Evolutionary conservation across 768 basidiomycete species (phyloP).

Genomic region (Rhizopogon sp.): DNA sequence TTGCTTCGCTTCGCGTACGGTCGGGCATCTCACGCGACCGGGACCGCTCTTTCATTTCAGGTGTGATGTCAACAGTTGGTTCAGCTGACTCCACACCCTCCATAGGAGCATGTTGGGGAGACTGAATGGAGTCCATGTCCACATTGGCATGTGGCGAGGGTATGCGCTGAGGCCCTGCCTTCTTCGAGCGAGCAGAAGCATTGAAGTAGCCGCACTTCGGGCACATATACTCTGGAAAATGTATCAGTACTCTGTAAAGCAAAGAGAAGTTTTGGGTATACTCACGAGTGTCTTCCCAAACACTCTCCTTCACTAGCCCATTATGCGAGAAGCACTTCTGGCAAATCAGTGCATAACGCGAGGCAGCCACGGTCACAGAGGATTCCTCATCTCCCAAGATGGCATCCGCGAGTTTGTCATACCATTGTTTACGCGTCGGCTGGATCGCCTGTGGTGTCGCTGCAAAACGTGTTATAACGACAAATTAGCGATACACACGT

Average conservation of each 20-base stretch:
- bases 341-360: constrained; percentile 83
- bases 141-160: constrained; percentile 17
- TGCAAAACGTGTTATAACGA: constrained; percentile 16
- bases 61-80: background rate
- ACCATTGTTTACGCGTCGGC: constrained; percentile 72
- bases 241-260: background rate
- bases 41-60: background rate
- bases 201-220: constrained; percentile 87
- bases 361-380: constrained; percentile 32
- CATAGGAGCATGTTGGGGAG: background rate
- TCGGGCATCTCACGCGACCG: background rate
- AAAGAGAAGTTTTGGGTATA: constrained; percentile 12
- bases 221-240: constrained; percentile 69
- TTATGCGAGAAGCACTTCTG: constrained; percentile 85
- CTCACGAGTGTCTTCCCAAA: constrained; percentile 82
- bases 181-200: constrained; percentile 34
- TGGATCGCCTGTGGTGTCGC: constrained; percentile 35
- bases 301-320: constrained; percentile 76
- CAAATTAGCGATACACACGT: background rate
- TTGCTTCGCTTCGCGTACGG: background rate
- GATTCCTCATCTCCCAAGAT: constrained; percentile 77
- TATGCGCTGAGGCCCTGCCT: constrained; percentile 15
- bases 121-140: background rate
- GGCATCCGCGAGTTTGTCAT: constrained; percentile 83
- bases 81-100: background rate